Evolutionary conservation across 2,329 filamentous ascomycete species (phyloP).

Genomic region (Trichoderma koningiopsis): DNA sequence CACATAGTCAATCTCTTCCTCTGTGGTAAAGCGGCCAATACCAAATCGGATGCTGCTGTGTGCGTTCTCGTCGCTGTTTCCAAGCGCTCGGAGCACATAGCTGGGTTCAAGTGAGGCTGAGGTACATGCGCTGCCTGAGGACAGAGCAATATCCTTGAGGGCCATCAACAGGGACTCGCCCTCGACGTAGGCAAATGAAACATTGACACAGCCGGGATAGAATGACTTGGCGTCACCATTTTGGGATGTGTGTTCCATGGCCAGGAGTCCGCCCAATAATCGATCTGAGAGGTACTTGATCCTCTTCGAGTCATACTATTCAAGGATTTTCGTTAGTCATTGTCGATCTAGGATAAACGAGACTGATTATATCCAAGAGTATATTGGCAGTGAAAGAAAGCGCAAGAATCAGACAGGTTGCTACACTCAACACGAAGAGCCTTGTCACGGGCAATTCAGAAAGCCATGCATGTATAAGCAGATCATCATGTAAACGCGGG

Average conservation of each 20-base stretch:
- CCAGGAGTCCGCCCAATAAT: conserved; percentile 76
- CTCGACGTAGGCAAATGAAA: conserved; percentile 98
- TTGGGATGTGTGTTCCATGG: conserved; percentile 88
- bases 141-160: conserved; percentile 94
- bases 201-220: conserved; percentile 96
- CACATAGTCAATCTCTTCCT: conserved; percentile 95
- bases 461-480: conserved; percentile 88
- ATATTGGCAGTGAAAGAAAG: neutral
- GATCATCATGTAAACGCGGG: conserved; percentile 65
- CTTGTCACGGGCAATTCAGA: conserved; percentile 72
- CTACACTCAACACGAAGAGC: conserved; percentile 62
- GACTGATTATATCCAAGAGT: neutral
- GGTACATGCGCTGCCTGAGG: conserved; percentile 94
- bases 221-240: conserved; percentile 83
- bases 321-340: conserved; percentile 25
- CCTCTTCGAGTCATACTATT: conserved; percentile 88
- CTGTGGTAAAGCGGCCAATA: conserved; percentile 95
- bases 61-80: conserved; percentile 95
- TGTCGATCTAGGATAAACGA: neutral
- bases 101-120: conserved; percentile 95
- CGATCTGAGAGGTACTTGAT: conserved; percentile 82
- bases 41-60: conserved; percentile 98
- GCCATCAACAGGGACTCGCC: conserved; percentile 98
- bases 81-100: conserved; percentile 91
- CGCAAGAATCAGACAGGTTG: conserved; percentile 63